phyloP scores from a whole-genome alignment of 2,329 filamentous ascomycete genomes.

The Cadophora malorum region DNA sequence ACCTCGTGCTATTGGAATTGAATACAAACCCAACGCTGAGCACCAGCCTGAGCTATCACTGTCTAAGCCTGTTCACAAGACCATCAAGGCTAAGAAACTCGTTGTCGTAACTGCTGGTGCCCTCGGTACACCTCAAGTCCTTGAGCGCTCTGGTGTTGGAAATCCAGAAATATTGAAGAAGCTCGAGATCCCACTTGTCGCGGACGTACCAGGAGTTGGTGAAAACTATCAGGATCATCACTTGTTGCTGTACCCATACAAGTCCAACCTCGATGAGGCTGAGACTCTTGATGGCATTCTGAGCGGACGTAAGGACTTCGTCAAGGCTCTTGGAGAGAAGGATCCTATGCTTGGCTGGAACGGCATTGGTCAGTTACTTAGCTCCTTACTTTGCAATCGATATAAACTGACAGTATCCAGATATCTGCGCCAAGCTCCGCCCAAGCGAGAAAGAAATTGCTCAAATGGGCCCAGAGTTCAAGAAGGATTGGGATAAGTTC shows the following conservation, averaged over 20 bases:
- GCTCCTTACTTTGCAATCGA: neutral
- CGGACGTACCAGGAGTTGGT: constrained; percentile 59
- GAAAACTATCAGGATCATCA: constrained; percentile 63
- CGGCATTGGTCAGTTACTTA: constrained; percentile 46
- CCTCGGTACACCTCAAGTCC: constrained; percentile 50
- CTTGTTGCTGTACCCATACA: constrained; percentile 59
- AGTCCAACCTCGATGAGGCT: constrained; percentile 50
- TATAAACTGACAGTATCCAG: constrained; percentile 39
- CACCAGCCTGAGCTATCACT: constrained; percentile 47
- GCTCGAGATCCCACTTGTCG: constrained; percentile 53
- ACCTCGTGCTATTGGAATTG: constrained; percentile 62
- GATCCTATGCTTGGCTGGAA: constrained; percentile 64
- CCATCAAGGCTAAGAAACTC: constrained; percentile 59
- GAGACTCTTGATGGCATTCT: constrained; percentile 62
- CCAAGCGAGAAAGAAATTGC: constrained; percentile 61
- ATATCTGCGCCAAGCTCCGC: constrained; percentile 62
- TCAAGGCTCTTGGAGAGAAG: constrained; percentile 53
- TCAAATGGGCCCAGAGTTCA: constrained; percentile 57
- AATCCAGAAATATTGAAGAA: constrained; percentile 54
- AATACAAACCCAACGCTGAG: constrained; percentile 58
- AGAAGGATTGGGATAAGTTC: constrained; percentile 60
- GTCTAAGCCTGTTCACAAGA: constrained; percentile 43
- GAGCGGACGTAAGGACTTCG: constrained; percentile 54
- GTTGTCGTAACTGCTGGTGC: constrained; percentile 55
- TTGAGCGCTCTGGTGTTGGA: constrained; percentile 70